A percentile compares a stretch with the other conserved stretches of the same genome.
Conservation (phyloP, 2,329 filamentous ascomycete genomes). For the Ilyonectria destructans region DNA sequence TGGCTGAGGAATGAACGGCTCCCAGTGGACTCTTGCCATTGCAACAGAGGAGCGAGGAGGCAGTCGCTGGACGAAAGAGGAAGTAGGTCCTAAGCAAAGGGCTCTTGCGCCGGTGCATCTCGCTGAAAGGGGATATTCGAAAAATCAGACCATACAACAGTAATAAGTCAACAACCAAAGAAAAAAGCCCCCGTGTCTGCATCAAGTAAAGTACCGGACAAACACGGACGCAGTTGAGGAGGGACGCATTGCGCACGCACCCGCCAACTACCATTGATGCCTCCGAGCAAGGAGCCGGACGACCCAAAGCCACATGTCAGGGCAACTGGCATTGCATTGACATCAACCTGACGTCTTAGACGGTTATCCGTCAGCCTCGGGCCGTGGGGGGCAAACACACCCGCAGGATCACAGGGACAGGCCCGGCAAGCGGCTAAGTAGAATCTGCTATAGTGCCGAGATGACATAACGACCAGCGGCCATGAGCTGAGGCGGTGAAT, state of each 20-base stretch:
- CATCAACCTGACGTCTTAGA: constrained; percentile 19
- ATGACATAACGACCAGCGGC: constrained; percentile 33
- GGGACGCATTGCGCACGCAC: constrained; percentile 23
- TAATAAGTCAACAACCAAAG: constrained; percentile 11
- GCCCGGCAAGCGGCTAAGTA: constrained; percentile 17
- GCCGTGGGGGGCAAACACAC: constrained; percentile 6
- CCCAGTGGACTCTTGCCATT: constrained; percentile 6
- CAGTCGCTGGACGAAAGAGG: constrained; percentile 47
- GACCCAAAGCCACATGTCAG: constrained; percentile 22
- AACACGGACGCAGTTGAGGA: constrained; percentile 34
- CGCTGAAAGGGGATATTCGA: constrained; percentile 43
- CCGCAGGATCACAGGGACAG: constrained; percentile 18
- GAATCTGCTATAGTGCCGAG: constrained; percentile 27
- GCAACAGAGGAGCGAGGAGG: constrained; percentile 12
- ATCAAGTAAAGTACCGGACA: constrained; percentile 30
- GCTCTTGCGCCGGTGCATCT: constrained; percentile 46
- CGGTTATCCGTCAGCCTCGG: constrained; percentile 21
- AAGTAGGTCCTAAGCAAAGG: constrained; percentile 46
- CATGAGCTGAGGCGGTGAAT: constrained; percentile 40
- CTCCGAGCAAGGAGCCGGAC: background rate
- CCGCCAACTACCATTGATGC: constrained; percentile 5
- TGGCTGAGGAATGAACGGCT: constrained; percentile 12
- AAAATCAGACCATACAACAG: constrained; percentile 45
- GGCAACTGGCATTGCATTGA: constrained; percentile 1
- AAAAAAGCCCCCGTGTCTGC: constrained; percentile 20